A percentile compares a stretch with the other conserved stretches of the same genome.
Evolutionary conservation across 208 protist genomes (phyloP).

Genomic region (Crithidia brevicula): DNA sequence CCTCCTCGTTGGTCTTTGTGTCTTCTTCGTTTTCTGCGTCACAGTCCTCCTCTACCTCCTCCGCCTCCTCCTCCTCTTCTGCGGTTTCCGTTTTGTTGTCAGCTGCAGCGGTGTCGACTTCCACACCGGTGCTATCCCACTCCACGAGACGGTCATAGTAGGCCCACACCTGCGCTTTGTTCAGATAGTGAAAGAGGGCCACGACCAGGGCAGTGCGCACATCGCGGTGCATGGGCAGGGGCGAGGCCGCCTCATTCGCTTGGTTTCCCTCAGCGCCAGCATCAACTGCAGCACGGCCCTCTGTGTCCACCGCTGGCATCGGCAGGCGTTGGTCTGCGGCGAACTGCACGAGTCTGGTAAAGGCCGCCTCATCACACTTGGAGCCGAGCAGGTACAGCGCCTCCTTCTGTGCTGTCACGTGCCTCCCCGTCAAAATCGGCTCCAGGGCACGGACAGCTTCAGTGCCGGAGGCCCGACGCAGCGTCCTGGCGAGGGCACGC

Average conservation of each 20-base stretch:
- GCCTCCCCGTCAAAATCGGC: slow-evolving; percentile 11
- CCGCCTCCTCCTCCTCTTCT: neutral
- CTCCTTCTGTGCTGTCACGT: slow-evolving; percentile 32
- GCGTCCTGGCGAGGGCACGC: slow-evolving; percentile 4
- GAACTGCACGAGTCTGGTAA: slow-evolving; percentile 13
- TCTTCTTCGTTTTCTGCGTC: neutral
- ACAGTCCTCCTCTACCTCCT: neutral
- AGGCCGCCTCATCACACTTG: slow-evolving; percentile 25
- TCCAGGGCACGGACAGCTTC: slow-evolving; percentile 25
- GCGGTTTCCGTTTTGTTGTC: neutral
- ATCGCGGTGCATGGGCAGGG: slow-evolving; percentile 27
- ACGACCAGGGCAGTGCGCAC: slow-evolving; percentile 27
- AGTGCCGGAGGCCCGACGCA: slow-evolving; percentile 11
- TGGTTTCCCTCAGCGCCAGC: neutral
- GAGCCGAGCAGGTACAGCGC: slow-evolving; percentile 20
- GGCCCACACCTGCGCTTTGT: slow-evolving; percentile 25
- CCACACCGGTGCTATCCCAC: slow-evolving; percentile 7
- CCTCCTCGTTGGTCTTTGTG: neutral
- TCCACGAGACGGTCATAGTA: slow-evolving; percentile 9
- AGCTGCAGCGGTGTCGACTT: neutral
- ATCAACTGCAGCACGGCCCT: neutral
- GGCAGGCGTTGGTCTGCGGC: slow-evolving; percentile 24
- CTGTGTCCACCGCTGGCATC: slow-evolving; percentile 18
- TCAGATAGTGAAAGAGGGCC: slow-evolving; percentile 24
- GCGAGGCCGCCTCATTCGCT: neutral